Percentiles rank a stretch among this genome's conserved stretches.
These are phyloP conservation scores for Pinus albicaulis DNA, from an alignment of 75 land plant genomes.

Conservation along the genomic window DNA sequence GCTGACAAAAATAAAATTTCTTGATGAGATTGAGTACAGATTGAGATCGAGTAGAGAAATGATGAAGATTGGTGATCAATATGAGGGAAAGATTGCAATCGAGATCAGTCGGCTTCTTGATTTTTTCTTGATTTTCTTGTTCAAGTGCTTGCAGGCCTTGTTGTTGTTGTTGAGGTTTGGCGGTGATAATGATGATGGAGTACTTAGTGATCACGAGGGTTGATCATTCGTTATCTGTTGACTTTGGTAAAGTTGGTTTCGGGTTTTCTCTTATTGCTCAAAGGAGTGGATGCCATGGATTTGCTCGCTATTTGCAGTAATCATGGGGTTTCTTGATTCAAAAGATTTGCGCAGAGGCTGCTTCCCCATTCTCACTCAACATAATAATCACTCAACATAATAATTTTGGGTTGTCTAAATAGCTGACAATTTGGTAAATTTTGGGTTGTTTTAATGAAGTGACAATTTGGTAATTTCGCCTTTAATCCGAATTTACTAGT, in stretches of 20 bases:
- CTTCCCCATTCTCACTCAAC: neutral
- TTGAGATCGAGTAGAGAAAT: neutral
- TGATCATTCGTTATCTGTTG: conserved; percentile 12
- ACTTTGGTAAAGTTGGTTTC: conserved; percentile 2
- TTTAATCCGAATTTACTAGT: too few relatives aligned
- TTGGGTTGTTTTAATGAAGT: too few relatives aligned
- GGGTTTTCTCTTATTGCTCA: neutral
- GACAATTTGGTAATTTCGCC: too few relatives aligned
- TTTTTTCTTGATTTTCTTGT: too few relatives aligned
- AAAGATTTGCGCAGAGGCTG: neutral
- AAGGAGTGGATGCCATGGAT: neutral
- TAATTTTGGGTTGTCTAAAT: too few relatives aligned
- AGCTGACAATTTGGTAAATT: too few relatives aligned
- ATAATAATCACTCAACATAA: too few relatives aligned
- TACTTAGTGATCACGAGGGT: neutral
- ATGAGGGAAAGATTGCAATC: conserved; percentile 4
- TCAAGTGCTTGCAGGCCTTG: too few relatives aligned
- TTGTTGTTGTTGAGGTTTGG: conserved; percentile 7
- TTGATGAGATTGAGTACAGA: neutral
- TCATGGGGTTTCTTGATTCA: neutral
- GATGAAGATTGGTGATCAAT: conserved; percentile 3
- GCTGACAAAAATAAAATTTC: too few relatives aligned
- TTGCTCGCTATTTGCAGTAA: neutral
- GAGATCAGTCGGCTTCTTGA: neutral
- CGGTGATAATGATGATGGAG: conserved; percentile 10